Conservation (phyloP, 768 basidiomycete species). For the Coprinopsis strossmayeri region DNA sequence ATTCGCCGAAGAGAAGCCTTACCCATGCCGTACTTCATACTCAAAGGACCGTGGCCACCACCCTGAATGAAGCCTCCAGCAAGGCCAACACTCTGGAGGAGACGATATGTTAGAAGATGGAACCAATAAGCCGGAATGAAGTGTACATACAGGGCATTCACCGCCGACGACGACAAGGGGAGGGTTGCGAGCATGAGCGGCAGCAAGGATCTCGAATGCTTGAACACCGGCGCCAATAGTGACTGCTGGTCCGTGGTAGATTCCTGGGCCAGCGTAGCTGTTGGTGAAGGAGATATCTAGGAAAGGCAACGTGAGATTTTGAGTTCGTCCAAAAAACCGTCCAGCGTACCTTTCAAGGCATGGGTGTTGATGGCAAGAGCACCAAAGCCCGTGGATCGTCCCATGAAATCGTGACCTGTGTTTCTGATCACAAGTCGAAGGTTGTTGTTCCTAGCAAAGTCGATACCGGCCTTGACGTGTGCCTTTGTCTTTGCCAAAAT, state of each 20-base stretch:
- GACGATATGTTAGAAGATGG: neutral
- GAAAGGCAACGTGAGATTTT: neutral
- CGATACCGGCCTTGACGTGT: slow-evolving; percentile 15
- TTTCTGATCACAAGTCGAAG: slow-evolving; percentile 18
- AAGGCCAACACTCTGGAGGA: slow-evolving; percentile 24
- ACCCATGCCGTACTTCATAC: slow-evolving; percentile 15
- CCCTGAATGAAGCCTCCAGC: slow-evolving; percentile 30
- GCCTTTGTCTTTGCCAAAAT: slow-evolving; percentile 13
- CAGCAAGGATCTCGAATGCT: slow-evolving; percentile 7
- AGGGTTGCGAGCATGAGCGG: slow-evolving; percentile 7
- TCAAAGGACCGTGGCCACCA: slow-evolving; percentile 18
- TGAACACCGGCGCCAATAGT: slow-evolving; percentile 16
- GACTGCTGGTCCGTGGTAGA: slow-evolving; percentile 13
- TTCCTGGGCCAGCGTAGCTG: slow-evolving; percentile 9
- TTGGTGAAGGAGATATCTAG: slow-evolving; percentile 8
- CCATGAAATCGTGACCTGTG: slow-evolving; percentile 16
- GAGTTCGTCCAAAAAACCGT: slow-evolving; percentile 12
- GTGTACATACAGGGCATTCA: slow-evolving; percentile 13
- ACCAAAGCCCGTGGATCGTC: neutral
- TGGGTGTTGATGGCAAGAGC: slow-evolving; percentile 11
- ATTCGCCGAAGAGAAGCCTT: neutral
- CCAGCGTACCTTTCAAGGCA: slow-evolving; percentile 14
- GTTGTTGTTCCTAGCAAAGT: slow-evolving; percentile 15
- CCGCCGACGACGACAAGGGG: slow-evolving; percentile 10
- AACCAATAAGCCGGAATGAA: neutral